A percentile compares a stretch with the other conserved stretches of the same genome.
phyloP scores from a whole-genome alignment of 2,329 filamentous ascomycete species.

The Cadophora sp. region DNA sequence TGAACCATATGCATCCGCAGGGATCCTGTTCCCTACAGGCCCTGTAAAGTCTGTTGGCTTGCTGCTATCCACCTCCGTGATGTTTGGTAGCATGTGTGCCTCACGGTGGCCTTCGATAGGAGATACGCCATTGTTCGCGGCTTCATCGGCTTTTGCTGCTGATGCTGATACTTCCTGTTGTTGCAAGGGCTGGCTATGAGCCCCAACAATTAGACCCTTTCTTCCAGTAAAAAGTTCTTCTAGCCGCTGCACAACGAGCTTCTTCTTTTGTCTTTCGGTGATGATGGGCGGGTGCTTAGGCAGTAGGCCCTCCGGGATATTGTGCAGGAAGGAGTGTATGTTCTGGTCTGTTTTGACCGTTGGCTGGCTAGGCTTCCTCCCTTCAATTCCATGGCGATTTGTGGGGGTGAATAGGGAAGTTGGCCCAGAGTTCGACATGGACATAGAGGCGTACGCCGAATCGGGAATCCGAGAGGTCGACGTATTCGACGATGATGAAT shows the following conservation, averaged over 20 bases:
- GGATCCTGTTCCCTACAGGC: not conserved
- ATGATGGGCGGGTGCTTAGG: conserved; percentile 63
- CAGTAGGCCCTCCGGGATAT: conserved; percentile 74
- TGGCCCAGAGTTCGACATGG: conserved; percentile 58
- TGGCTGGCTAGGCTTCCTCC: conserved; percentile 15
- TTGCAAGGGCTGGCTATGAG: conserved; percentile 40
- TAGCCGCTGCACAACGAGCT: conserved; percentile 75
- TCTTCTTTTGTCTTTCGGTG: conserved; percentile 78
- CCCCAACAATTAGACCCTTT: conserved; percentile 47
- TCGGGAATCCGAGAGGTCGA: conserved; percentile 53
- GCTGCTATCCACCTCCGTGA: conserved; percentile 31
- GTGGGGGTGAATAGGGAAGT: conserved; percentile 44
- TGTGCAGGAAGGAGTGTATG: conserved; percentile 72
- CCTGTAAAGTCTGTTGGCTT: conserved; percentile 35
- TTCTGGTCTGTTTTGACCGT: conserved; percentile 56
- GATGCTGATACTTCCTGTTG: conserved; percentile 60
- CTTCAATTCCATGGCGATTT: conserved; percentile 12
- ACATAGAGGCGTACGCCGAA: conserved; percentile 72
- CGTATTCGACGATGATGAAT: conserved; percentile 31
- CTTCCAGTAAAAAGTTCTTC: conserved; percentile 86
- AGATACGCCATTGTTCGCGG: conserved; percentile 33
- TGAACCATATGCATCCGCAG: conserved; percentile 1
- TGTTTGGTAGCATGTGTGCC: conserved; percentile 47
- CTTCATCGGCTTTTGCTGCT: conserved; percentile 51
- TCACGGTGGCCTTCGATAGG: conserved; percentile 48